Evolutionary conservation across 345 rosid genomes (phyloP).

Genomic region (Linum tenue): DNA sequence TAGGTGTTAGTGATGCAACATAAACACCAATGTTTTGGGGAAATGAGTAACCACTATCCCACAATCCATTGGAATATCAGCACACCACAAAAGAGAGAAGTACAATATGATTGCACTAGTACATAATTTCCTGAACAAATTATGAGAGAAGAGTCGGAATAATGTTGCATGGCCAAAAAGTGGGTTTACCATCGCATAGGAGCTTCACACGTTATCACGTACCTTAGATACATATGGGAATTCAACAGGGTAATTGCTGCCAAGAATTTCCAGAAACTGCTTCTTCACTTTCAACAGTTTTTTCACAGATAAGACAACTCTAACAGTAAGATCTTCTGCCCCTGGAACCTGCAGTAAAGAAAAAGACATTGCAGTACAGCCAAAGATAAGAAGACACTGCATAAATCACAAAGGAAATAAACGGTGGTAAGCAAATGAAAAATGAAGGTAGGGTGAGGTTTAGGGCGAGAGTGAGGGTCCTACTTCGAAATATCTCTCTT

Average conservation of each 20-base stretch:
- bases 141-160: not conserved
- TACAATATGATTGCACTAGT: not conserved
- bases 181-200: constrained; percentile 2
- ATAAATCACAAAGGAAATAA: constrained; percentile 8
- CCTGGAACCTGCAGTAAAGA: constrained; percentile 31
- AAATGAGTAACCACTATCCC: not conserved
- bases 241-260: constrained; percentile 35
- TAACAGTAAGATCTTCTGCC: constrained; percentile 39
- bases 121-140: not conserved
- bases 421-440: not conserved
- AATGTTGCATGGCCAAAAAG: no score
- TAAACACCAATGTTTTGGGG: not conserved
- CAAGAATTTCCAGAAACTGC: constrained; percentile 25
- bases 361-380: constrained; percentile 12
- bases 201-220: constrained; percentile 11
- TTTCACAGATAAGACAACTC: constrained; percentile 42
- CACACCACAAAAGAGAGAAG: no score
- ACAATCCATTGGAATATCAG: not conserved
- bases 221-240: constrained; percentile 59
- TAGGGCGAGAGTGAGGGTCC: not conserved
- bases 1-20: no score
- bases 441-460: not conserved
- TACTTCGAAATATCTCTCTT: not conserved
- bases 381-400: not conserved
- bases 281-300: constrained; percentile 33